phyloP scores from a whole-genome alignment of 495 filamentous ascomycete genomes.

The Hypoxylon crocopeplum region DNA sequence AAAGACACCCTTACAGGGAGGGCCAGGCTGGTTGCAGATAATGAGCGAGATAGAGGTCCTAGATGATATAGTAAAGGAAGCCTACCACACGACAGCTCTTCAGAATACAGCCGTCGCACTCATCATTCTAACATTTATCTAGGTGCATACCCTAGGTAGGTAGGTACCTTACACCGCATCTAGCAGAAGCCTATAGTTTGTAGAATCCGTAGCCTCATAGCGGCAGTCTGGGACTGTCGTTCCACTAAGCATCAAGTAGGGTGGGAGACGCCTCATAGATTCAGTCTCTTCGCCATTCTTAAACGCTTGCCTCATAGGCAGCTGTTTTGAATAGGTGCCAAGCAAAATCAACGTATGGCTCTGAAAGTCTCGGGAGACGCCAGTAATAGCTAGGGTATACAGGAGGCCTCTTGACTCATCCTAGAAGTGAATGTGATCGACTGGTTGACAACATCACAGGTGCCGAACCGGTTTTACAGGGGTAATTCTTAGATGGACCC shows the following conservation, averaged over 20 bases:
- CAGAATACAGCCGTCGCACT: too few relatives aligned
- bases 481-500: constrained; percentile 16
- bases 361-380: background rate
- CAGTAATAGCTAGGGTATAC: constrained; percentile 2
- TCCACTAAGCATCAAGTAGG: too few relatives aligned
- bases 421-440: constrained; percentile 8
- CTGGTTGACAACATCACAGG: constrained; percentile 11
- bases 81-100: too few relatives aligned
- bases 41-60: too few relatives aligned
- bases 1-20: constrained; percentile 37
- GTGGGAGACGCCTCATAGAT: background rate
- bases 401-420: too few relatives aligned
- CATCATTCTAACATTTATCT: too few relatives aligned
- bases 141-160: too few relatives aligned
- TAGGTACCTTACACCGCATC: too few relatives aligned
- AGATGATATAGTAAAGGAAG: too few relatives aligned
- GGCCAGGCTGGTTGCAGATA: constrained; percentile 14
- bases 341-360: constrained; percentile 10
- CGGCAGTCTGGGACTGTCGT: too few relatives aligned
- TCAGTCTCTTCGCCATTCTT: background rate
- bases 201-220: too few relatives aligned
- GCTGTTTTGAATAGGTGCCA: constrained; percentile 8
- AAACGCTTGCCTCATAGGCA: background rate
- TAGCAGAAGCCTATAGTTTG: too few relatives aligned
- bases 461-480: constrained; percentile 32